Evolutionary conservation across 208 protist species (phyloP).

Genomic region (Wallacemonas sp.): DNA sequence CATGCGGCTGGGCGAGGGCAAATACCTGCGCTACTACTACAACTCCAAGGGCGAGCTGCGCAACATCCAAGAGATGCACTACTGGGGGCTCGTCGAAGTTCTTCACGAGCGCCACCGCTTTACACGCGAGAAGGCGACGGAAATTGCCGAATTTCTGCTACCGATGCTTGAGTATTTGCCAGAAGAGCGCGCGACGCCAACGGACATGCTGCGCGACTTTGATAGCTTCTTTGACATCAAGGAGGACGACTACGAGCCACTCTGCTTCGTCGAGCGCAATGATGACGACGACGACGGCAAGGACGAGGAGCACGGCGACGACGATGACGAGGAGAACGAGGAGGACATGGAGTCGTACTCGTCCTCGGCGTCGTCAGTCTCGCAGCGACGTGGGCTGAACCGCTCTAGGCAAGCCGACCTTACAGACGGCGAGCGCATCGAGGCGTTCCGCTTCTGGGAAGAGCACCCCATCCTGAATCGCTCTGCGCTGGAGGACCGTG

Average conservation of each 20-base stretch:
- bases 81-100: conserved; percentile 86
- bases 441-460: conserved; percentile 60
- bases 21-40: conserved; percentile 85
- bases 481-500: conserved; percentile 53
- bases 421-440: conserved; percentile 21
- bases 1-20: conserved; percentile 82
- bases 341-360: conserved; percentile 26
- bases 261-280: conserved; percentile 62
- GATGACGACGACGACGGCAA: conserved; percentile 24
- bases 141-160: conserved; percentile 94
- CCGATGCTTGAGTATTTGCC: conserved; percentile 95
- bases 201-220: conserved; percentile 80
- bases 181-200: conserved; percentile 82
- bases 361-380: conserved; percentile 17
- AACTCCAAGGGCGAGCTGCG: conserved; percentile 74
- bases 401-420: conserved; percentile 25
- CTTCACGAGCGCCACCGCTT: conserved; percentile 95
- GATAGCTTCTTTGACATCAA: conserved; percentile 83
- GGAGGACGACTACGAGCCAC: conserved; percentile 84
- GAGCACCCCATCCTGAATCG: conserved; percentile 77
- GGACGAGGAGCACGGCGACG: conserved; percentile 29
- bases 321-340: conserved; percentile 32
- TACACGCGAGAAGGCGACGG: conserved; percentile 77
- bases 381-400: conserved; percentile 14
- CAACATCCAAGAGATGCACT: conserved; percentile 83